Evolutionary conservation across 352 stramenopile genomes (phyloP), one percentile per base, ranked within the genome.

Genomic region (Salisapilia sapeloensis): DNA sequence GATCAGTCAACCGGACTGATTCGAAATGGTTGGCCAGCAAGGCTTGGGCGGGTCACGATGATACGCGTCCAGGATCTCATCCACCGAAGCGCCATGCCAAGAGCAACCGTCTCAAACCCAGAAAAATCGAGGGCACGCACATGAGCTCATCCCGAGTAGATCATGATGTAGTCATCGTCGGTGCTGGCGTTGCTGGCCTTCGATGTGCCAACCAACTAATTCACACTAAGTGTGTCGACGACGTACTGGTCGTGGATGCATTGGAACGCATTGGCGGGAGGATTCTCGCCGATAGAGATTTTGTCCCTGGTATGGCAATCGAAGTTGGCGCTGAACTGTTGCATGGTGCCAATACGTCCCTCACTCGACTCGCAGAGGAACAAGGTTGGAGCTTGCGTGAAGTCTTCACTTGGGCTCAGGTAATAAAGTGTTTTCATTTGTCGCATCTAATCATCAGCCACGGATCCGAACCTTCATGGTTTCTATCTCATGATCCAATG

Each of bases 401-500:
- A 49, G 81, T 87, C 35, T 87, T 87, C 45, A 84, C 67, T 28
- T 87, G 71, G 71, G 65, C 67, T 40, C 71, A 87, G 71, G 71
- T 87, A 51, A 53, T 58, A 42, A 48, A 3, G 17, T 36, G 22
- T 17, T 19, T 30, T 17, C 27, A 24, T 44, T 42, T 33, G 38
- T 24, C 50, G 71, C 71, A 87, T 80, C 71, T 64, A 87, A 84
- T 87, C 84, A 87, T 87, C 71, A 87, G 71, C 71, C 71, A 72
- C 51, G 75, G 65, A 74, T 82, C 38, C 33, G 13, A 34, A 32
- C 29, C 16, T 38, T 19, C 24, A 21, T 11, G 29, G 21, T 46
- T 32, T 36, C 50, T 39, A 29, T 15, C 32, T 42, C 19, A 50
- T 84, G 65, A 81, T 76, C 66, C 81, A 61, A 41, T 80, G 71